phyloP scores from a whole-genome alignment of 139 green algal genomes.

The Yamagishiella unicocca region DNA sequence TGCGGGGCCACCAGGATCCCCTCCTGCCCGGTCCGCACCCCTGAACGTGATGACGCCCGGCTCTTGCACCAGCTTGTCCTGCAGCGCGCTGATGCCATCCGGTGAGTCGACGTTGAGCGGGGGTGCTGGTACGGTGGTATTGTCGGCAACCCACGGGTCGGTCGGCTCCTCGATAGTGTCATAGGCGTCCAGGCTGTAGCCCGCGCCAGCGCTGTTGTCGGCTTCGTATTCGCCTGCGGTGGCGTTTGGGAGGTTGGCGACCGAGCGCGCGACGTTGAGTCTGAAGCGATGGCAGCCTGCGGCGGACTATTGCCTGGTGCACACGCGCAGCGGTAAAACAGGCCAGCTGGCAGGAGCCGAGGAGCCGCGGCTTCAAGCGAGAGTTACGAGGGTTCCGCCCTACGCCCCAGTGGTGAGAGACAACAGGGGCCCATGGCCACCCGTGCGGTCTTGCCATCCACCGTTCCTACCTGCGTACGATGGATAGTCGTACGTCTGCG shows the following conservation, averaged over 20 bases:
- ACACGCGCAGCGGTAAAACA: too few species aligned
- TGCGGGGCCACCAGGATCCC: not conserved
- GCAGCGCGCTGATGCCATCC: slow-evolving; percentile 20
- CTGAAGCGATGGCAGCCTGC: too few species aligned
- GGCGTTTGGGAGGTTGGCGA: not conserved
- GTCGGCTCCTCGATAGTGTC: not conserved
- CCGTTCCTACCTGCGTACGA: slow-evolving; percentile 20
- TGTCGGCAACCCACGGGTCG: not conserved
- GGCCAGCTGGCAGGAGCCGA: too few species aligned
- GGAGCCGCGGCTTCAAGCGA: too few species aligned
- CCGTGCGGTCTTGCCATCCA: too few species aligned
- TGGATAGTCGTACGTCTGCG: slow-evolving; percentile 35
- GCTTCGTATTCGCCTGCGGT: slow-evolving; percentile 3
- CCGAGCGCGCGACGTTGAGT: not conserved
- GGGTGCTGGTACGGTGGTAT: not conserved
- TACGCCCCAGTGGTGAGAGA: too few species aligned
- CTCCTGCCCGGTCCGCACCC: not conserved
- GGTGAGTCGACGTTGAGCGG: slow-evolving; percentile 17
- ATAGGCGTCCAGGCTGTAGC: slow-evolving; percentile 21
- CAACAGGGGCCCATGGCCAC: too few species aligned
- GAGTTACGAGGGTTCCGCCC: too few species aligned
- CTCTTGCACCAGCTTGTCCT: slow-evolving; percentile 22
- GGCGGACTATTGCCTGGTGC: too few species aligned
- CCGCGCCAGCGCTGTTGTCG: slow-evolving; percentile 7
- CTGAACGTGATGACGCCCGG: slow-evolving; percentile 33